Conservation (phyloP, 305 asterid genomes). For the Euphrasia arctica region DNA sequence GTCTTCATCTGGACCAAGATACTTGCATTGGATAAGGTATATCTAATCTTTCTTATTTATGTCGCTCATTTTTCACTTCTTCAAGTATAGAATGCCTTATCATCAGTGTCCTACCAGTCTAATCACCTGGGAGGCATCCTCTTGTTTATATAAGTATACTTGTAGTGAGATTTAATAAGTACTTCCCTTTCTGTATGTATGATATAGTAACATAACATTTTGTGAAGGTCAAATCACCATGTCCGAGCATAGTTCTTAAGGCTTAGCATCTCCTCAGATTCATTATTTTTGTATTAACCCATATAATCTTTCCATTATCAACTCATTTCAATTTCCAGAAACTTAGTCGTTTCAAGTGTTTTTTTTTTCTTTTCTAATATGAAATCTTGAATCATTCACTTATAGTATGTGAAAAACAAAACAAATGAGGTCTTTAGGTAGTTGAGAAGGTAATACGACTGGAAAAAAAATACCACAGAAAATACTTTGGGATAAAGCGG, state of each 20-base stretch:
- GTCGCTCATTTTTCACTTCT: neutral
- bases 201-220: neutral
- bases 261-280: neutral
- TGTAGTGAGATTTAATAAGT: neutral
- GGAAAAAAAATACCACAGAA: neutral
- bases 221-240: neutral
- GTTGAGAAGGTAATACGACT: constrained; percentile 1
- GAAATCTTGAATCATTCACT: neutral
- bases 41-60: neutral
- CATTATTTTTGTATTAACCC: neutral
- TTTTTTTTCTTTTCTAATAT: neutral
- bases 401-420: neutral
- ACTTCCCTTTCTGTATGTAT: neutral
- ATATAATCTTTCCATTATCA: constrained; percentile 3
- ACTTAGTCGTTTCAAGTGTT: neutral
- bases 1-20: constrained; percentile 45
- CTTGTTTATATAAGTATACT: neutral
- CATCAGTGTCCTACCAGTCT: neutral
- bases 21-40: constrained; percentile 12
- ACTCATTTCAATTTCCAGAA: neutral
- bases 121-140: constrained; percentile 3
- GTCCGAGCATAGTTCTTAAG: neutral
- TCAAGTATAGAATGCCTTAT: neutral
- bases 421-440: neutral
- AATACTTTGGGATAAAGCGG: neutral